phyloP scores from a whole-genome alignment of 2,329 filamentous ascomycete genomes.

The Fusarium cyanostomum region DNA sequence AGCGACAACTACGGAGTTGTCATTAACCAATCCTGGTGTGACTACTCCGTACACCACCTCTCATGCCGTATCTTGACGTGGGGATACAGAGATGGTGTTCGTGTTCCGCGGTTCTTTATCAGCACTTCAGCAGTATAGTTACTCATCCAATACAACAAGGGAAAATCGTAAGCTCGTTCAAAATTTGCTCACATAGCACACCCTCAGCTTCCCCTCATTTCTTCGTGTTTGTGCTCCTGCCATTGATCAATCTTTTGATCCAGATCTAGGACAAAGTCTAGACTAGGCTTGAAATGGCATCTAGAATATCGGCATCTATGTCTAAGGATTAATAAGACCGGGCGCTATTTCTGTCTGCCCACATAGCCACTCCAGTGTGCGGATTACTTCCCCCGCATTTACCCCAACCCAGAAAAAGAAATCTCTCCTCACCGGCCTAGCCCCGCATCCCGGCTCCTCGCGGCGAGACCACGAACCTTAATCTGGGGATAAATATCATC shows the following conservation, averaged over 20 bases:
- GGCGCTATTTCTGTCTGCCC: too few relatives aligned
- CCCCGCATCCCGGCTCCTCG: neutral
- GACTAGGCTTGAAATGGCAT: neutral
- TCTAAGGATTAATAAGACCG: too few relatives aligned
- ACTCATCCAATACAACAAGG: neutral
- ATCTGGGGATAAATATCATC: constrained; percentile 24
- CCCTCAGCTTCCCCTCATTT: neutral
- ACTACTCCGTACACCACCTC: constrained; percentile 3
- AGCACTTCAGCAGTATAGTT: neutral
- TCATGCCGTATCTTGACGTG: constrained; percentile 16
- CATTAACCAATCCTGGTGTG: constrained; percentile 1
- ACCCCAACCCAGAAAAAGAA: constrained; percentile 17
- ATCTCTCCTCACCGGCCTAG: neutral
- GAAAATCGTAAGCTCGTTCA: neutral
- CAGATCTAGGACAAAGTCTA: constrained; percentile 3
- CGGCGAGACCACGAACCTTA: constrained; percentile 4
- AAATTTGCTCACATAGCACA: neutral
- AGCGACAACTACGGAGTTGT: constrained; percentile 3
- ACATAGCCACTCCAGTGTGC: constrained; percentile 12
- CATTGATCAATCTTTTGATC: neutral
- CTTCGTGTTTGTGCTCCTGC: neutral
- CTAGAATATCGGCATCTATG: too few relatives aligned
- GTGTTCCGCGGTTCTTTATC: neutral
- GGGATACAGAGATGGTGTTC: neutral
- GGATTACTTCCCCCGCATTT: constrained; percentile 21